Conservation (phyloP, 441 rosid genomes). For the Gossypium schwendimanii region DNA sequence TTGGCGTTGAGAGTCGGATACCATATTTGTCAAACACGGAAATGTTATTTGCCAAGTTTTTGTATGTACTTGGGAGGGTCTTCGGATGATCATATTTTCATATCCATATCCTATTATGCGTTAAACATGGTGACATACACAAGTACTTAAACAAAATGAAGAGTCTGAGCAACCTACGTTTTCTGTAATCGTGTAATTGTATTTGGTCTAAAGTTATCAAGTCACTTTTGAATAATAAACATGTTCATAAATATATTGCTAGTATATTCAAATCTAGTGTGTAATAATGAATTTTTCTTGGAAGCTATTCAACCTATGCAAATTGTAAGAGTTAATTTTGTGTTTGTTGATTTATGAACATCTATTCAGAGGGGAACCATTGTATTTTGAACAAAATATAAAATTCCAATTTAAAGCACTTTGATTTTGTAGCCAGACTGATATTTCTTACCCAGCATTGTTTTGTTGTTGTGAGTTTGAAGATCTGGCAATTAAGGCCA, state of each 20-base stretch:
- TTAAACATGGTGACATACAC: too few relatives aligned
- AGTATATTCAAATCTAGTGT: neutral
- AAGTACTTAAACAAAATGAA: too few relatives aligned
- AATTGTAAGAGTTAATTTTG: neutral
- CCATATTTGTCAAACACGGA: too few relatives aligned
- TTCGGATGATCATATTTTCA: too few relatives aligned
- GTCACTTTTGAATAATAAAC: neutral
- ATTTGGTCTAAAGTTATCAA: neutral
- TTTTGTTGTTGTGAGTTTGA: constrained; percentile 2
- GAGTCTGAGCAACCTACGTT: too few relatives aligned
- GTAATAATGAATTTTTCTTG: neutral
- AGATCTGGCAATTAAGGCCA: constrained; percentile 24
- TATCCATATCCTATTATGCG: too few relatives aligned
- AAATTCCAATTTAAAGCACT: neutral
- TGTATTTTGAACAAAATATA: neutral
- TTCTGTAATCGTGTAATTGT: neutral
- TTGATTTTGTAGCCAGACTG: neutral
- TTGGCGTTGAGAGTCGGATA: too few relatives aligned
- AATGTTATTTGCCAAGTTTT: too few relatives aligned
- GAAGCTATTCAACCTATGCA: neutral
- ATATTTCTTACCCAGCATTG: constrained; percentile 6
- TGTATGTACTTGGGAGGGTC: too few relatives aligned
- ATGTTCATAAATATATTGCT: neutral
- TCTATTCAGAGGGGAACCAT: neutral
- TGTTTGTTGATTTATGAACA: neutral